A percentile compares a stretch with the other conserved stretches of the same genome.
Conservation (phyloP, 2,329 filamentous ascomycete species). For the Cytospora piceae region DNA sequence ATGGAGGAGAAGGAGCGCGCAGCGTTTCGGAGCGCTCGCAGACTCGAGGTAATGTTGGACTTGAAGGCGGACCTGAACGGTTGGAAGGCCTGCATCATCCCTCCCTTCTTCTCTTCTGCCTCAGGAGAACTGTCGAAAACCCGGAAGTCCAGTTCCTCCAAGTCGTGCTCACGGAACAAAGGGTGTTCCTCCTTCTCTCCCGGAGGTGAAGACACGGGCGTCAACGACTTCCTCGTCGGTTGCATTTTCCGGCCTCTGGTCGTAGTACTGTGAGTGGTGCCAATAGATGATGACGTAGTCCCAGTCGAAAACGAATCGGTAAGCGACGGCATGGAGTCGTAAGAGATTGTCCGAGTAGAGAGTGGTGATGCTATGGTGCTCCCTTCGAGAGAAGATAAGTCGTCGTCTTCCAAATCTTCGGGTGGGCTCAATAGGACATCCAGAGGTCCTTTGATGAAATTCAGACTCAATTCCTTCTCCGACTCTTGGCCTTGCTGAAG, state of each 20-base stretch:
- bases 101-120: conserved; percentile 36
- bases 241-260: conserved; percentile 46
- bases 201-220: conserved; percentile 59
- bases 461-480: conserved; percentile 62
- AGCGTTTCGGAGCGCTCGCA: conserved; percentile 66
- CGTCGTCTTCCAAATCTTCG: conserved; percentile 59
- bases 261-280: conserved; percentile 52
- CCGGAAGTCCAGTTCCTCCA: conserved; percentile 54
- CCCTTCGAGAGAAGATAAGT: conserved; percentile 51
- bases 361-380: conserved; percentile 56
- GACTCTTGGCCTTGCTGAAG: conserved; percentile 57
- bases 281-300: conserved; percentile 52
- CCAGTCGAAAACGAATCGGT: conserved; percentile 58
- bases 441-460: conserved; percentile 57
- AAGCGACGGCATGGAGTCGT: conserved; percentile 58
- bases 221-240: conserved; percentile 53
- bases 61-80: conserved; percentile 65
- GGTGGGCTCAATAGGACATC: conserved; percentile 64
- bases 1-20: conserved; percentile 66
- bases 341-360: conserved; percentile 60
- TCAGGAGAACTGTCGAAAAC: conserved; percentile 44
- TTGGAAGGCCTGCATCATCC: conserved; percentile 40
- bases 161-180: conserved; percentile 46
- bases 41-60: conserved; percentile 69
- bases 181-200: conserved; percentile 58